These are phyloP conservation scores for Xylariaceae sp. DNA, from an alignment of 2,329 filamentous ascomycete genomes.

Conservation along the genomic window DNA sequence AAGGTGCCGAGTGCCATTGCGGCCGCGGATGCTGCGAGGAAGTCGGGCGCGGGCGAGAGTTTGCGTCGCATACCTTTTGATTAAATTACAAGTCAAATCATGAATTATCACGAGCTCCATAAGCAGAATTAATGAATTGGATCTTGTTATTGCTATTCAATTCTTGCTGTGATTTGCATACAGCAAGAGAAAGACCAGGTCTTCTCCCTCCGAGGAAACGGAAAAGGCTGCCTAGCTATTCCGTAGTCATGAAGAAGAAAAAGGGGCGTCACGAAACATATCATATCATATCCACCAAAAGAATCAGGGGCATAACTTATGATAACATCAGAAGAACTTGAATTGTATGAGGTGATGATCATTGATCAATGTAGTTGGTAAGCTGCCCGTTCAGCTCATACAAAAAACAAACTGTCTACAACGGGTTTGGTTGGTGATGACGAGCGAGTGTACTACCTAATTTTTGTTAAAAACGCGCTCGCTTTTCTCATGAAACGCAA, in stretches of 20 bases:
- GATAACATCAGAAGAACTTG: background rate
- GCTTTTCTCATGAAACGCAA: conserved; percentile 30
- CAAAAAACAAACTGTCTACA: conserved; percentile 7
- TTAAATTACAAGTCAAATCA: conserved; percentile 37
- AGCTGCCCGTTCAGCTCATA: conserved; percentile 2
- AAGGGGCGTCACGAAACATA: background rate
- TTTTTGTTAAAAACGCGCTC: conserved; percentile 6
- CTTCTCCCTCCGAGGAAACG: too few species aligned
- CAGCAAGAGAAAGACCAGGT: too few species aligned
- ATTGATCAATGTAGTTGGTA: conserved; percentile 4
- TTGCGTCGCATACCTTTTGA: conserved; percentile 78
- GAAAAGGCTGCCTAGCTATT: too few species aligned
- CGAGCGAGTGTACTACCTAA: conserved; percentile 9
- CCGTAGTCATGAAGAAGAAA: background rate
- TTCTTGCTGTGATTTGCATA: too few species aligned
- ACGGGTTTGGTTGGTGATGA: conserved; percentile 5
- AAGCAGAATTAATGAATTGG: background rate
- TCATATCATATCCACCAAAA: too few species aligned
- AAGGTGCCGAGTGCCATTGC: conserved; percentile 93
- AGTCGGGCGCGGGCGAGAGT: conserved; percentile 54
- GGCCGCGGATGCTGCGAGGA: conserved; percentile 82
- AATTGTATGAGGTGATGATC: background rate
- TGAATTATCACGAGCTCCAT: background rate
- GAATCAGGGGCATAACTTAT: background rate
- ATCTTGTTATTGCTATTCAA: background rate